These are phyloP conservation scores for Phoma sp. DNA, from an alignment of 2,329 filamentous ascomycete species.

Conservation along the genomic window DNA sequence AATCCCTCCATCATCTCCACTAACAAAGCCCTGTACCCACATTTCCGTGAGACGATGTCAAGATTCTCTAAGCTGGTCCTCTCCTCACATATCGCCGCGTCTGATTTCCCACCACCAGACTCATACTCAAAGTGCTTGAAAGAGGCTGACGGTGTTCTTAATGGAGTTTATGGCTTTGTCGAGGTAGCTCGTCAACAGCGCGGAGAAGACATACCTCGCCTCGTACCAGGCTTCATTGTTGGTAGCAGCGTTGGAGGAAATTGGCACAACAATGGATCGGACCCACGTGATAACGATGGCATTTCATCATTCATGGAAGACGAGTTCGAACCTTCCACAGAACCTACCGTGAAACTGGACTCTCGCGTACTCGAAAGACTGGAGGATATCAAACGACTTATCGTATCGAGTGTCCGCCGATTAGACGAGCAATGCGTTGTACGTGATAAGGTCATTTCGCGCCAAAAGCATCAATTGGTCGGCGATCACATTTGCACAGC, in stretches of 20 bases:
- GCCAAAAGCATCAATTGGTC: conserved; percentile 78
- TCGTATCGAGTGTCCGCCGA: conserved; percentile 85
- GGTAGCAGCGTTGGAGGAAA: conserved; percentile 84
- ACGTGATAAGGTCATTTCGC: conserved; percentile 82
- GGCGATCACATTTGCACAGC: conserved; percentile 82
- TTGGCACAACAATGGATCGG: conserved; percentile 77
- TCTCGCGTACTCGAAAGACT: conserved; percentile 79
- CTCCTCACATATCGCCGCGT: conserved; percentile 95
- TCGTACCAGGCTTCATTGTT: conserved; percentile 91
- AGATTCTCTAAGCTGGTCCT: conserved; percentile 99
- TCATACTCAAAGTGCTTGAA: conserved; percentile 94
- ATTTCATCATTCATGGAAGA: conserved; percentile 79
- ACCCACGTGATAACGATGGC: conserved; percentile 71
- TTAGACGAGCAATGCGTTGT: conserved; percentile 83
- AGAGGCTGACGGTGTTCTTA: conserved; percentile 94
- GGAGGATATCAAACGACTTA: conserved; percentile 83
- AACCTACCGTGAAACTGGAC: conserved; percentile 79
- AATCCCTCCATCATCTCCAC: conserved; percentile 99
- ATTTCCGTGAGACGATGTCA: conserved; percentile 99
- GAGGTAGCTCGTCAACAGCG: conserved; percentile 93
- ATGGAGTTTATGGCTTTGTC: conserved; percentile 95
- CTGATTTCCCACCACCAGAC: conserved; percentile 93
- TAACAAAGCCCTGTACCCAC: conserved; percentile 95
- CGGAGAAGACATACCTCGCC: conserved; percentile 89
- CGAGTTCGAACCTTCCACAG: conserved; percentile 75